Percentiles rank a stretch among this genome's conserved stretches.
These are phyloP conservation scores for Aspergillus clavatus DNA, from an alignment of 2,329 filamentous ascomycete species.

Conservation along the genomic window DNA sequence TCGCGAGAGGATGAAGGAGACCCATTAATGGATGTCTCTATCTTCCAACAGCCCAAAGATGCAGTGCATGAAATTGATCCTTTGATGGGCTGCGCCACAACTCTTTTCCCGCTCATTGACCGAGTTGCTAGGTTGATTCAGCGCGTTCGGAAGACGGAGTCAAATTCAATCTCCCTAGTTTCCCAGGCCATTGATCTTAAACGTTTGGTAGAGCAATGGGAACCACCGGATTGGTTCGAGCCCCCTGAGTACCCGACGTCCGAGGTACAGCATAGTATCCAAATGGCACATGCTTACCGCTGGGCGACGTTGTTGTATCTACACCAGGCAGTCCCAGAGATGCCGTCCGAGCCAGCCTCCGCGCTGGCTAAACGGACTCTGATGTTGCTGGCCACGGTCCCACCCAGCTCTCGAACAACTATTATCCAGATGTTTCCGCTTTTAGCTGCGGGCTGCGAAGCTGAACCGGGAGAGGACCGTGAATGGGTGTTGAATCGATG, in stretches of 20 bases:
- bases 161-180: conserved; percentile 58
- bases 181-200: conserved; percentile 60
- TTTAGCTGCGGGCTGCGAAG: conserved; percentile 63
- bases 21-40: conserved; percentile 38
- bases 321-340: conserved; percentile 64
- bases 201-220: conserved; percentile 57
- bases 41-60: conserved; percentile 40
- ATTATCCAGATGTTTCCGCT: conserved; percentile 68
- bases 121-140: conserved; percentile 62
- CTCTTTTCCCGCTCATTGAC: conserved; percentile 64
- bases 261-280: conserved; percentile 59
- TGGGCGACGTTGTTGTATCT: conserved; percentile 63
- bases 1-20: conserved; percentile 56
- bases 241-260: conserved; percentile 60
- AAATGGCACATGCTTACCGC: conserved; percentile 63
- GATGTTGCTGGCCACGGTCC: conserved; percentile 59
- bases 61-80: conserved; percentile 60
- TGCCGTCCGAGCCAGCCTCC: conserved; percentile 55
- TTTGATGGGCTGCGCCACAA: conserved; percentile 64
- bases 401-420: conserved; percentile 56
- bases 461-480: conserved; percentile 54
- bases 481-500: conserved; percentile 62
- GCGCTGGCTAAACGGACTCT: conserved; percentile 60
- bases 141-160: conserved; percentile 51
- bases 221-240: conserved; percentile 54